Evolutionary conservation across 352 stramenopile genomes (phyloP), one percentile per base, ranked within the genome.

Genomic region (Plasmopara viticola): DNA sequence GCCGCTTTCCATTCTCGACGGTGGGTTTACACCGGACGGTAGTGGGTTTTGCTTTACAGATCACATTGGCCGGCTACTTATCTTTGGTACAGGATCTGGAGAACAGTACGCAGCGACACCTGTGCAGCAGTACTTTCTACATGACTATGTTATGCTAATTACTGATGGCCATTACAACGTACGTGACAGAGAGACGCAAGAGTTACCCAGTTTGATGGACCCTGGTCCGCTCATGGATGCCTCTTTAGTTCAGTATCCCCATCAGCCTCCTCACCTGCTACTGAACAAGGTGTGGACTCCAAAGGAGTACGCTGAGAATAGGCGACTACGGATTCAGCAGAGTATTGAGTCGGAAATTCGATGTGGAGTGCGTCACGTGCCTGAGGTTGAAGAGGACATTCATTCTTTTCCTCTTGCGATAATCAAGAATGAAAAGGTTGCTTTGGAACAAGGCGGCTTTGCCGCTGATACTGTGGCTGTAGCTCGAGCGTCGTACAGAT

Each of bases 101-200:
- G 68, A 87, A 31, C 59, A 78, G 12, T 92, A 81, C 40, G 58
- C 63, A 2, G 71, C 66, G 5, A 76, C 69, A 5, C 84, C 80
- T 15, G 69, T 85, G 35, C 83, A 96, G 57, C 88, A 96, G 56
- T 90, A 90, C 51, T 97, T 97, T 51, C 64, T 80, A 5, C 92
- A 77, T 25, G 91, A 97, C 60, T 97, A 97, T 49, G 77, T 78
- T 6, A 83, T 87, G 55, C 68, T 97, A 20, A 53, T 96, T 13
- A 89, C 84, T 5, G 91, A 97, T 68, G 64, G 74, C 5, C 60
- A 93, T 50, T 88, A 94, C 37, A 92, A 96, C 42, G 89, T 96
- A 5, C 66, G 87, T 2, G 91, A 97, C 58, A 75, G 83, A 6
- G 85, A 90, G 48, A 95, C 86, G 12, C 78, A 95, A 55, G 61